These are phyloP conservation scores for Cyberlindnera saturnus DNA, from an alignment of 805 yeast genomes.

Conservation along the genomic window DNA sequence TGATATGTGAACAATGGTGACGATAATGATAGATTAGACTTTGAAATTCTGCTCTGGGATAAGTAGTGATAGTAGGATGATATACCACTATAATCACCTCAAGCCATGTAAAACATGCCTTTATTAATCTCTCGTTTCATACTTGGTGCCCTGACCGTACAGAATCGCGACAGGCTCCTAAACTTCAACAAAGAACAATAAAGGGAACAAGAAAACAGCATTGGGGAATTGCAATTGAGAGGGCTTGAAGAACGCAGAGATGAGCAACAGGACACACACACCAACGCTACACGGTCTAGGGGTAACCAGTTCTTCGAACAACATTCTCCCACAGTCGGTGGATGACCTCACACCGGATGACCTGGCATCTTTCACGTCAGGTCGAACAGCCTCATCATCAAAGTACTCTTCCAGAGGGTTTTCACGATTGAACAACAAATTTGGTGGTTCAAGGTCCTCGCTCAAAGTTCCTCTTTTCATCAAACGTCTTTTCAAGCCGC, in stretches of 20 bases:
- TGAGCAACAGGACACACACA: neutral
- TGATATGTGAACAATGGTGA: neutral
- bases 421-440: slow-evolving; percentile 3
- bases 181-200: too few relatives aligned
- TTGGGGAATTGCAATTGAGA: too few relatives aligned
- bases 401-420: slow-evolving; percentile 3
- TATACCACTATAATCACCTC: too few relatives aligned
- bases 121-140: too few relatives aligned
- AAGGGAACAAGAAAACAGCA: too few relatives aligned
- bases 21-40: neutral
- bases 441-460: slow-evolving; percentile 1
- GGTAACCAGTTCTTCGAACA: neutral
- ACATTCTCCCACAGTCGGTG: slow-evolving; percentile 13
- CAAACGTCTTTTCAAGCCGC: slow-evolving; percentile 57
- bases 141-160: too few relatives aligned
- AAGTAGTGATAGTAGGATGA: too few relatives aligned
- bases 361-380: slow-evolving; percentile 19
- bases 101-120: too few relatives aligned
- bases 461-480: slow-evolving; percentile 29
- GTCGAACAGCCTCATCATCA: slow-evolving; percentile 11
- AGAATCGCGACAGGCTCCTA: too few relatives aligned
- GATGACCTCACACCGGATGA: slow-evolving; percentile 19
- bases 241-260: neutral
- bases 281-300: neutral
- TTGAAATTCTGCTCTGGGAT: too few relatives aligned